Evolutionary conservation across 148 eudicot genomes (phyloP), one percentile per base, ranked within the genome.

Genomic region (Dysphania ambrosioides): DNA sequence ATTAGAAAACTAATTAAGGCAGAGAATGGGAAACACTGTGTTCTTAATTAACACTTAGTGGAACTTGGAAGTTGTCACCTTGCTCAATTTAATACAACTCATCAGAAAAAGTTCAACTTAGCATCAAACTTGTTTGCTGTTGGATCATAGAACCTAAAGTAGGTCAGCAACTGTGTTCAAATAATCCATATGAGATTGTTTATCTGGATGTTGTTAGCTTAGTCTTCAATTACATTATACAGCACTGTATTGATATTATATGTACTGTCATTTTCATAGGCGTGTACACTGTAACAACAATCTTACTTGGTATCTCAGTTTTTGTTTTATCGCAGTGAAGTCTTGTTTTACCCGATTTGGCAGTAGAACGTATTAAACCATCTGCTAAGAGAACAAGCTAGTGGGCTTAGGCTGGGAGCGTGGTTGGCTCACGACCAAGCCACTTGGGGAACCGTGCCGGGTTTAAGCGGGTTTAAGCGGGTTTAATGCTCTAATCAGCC

Each of bases 41-140:
- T 41, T 34, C 1, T 40, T 42, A 40, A 67, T 11, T 13, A 12
- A 5, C 8, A 13, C 15, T 12, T 26, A 61, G 74, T 75, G 78
- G 78, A 67, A 36, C 2, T 68, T 63, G 72, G 16, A 47, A 47
- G 53, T 47, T 47, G 53, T 67, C 72, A 68, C 35, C 56, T 75
- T 26, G 32, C 55, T 47, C 4, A 5, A 49, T 12, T 27, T 4
- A 23, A n/a, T 13, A 36, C 53, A 59, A 18, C 12, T 66, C 53
- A 18, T 10, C 9, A 56, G 5, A 12, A 62, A 71, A 71, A 34
- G 42, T 8, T 71, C 19, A 35, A 16, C 23, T 38, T 55, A 63
- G 57, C 58, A 78, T 78, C 66, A 53, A 78, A 71, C 56, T 63
- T 65, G 71, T 51, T 70, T 77, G 36, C 66, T 78, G 75, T 78